A percentile compares a stretch with the other conserved stretches of the same genome.
phyloP scores from a whole-genome alignment of 2,329 filamentous ascomycete species.

The Phoma herbarum region DNA sequence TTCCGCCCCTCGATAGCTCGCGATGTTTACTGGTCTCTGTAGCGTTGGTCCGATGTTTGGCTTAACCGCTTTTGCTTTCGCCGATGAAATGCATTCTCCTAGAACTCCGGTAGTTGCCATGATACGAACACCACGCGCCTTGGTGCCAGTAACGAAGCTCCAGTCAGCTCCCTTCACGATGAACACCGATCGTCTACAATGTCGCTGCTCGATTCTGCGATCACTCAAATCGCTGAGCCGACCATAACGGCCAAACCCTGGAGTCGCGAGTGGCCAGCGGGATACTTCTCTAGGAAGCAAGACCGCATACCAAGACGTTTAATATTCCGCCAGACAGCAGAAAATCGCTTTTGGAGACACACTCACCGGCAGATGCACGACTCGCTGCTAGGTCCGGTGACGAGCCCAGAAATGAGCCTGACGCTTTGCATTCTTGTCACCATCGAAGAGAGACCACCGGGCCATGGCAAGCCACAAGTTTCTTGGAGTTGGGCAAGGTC shows the following conservation, averaged over 20 bases:
- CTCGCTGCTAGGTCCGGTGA: slow-evolving; percentile 24
- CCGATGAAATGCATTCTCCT: slow-evolving; percentile 11
- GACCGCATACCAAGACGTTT: slow-evolving; percentile 22
- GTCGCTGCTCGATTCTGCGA: background rate
- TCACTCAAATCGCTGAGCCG: background rate
- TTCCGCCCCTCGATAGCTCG: slow-evolving; percentile 8
- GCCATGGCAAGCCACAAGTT: slow-evolving; percentile 39
- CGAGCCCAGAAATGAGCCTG: slow-evolving; percentile 20
- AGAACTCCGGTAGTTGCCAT: slow-evolving; percentile 11
- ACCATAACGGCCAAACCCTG: background rate
- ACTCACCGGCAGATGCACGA: slow-evolving; percentile 21
- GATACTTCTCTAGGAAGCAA: slow-evolving; percentile 17
- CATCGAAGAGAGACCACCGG: slow-evolving; percentile 23
- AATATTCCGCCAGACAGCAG: slow-evolving; percentile 12
- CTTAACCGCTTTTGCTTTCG: slow-evolving; percentile 14
- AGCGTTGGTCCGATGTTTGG: slow-evolving; percentile 16
- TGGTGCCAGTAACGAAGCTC: slow-evolving; percentile 5
- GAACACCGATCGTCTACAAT: background rate
- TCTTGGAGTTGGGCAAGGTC: slow-evolving; percentile 28
- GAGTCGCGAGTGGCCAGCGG: slow-evolving; percentile 5
- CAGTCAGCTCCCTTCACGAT: background rate
- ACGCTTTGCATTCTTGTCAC: slow-evolving; percentile 31
- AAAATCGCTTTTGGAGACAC: slow-evolving; percentile 9
- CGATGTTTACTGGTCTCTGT: slow-evolving; percentile 3
- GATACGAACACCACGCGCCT: slow-evolving; percentile 1